Percentiles rank a stretch among this genome's conserved stretches.
These are phyloP conservation scores for Dothistroma septosporum DNA, from an alignment of 2,329 filamentous ascomycete species.

Conservation along the genomic window DNA sequence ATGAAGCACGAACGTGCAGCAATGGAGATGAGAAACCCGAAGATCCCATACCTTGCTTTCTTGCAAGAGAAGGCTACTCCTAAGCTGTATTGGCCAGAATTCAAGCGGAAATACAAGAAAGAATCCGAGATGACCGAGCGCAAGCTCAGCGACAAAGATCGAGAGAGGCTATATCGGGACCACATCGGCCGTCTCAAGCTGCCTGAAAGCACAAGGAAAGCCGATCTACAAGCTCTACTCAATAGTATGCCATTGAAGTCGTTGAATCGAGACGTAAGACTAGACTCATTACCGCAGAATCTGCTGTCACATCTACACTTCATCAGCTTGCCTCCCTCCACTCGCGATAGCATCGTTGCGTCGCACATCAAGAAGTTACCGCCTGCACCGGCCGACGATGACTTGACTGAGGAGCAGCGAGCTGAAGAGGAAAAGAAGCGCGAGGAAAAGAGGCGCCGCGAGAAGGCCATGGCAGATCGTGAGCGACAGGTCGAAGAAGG, in stretches of 20 bases:
- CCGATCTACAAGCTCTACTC: constrained; percentile 64
- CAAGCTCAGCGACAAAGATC: constrained; percentile 58
- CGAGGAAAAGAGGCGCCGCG: constrained; percentile 21
- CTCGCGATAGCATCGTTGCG: constrained; percentile 62
- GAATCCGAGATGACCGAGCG: constrained; percentile 75
- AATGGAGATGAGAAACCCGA: constrained; percentile 76
- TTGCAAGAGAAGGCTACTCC: constrained; percentile 77
- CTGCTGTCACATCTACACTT: constrained; percentile 66
- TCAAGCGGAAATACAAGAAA: constrained; percentile 83
- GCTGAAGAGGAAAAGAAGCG: constrained; percentile 31
- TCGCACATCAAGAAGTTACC: constrained; percentile 63
- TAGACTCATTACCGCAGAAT: constrained; percentile 57
- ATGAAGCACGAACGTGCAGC: constrained; percentile 68
- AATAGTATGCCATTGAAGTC: constrained; percentile 55
- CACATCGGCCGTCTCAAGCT: constrained; percentile 63
- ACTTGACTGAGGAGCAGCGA: constrained; percentile 50
- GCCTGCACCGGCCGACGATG: constrained; percentile 33
- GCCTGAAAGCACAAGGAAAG: constrained; percentile 61
- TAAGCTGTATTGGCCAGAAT: constrained; percentile 96
- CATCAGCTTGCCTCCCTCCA: constrained; percentile 59
- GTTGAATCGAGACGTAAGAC: constrained; percentile 58
- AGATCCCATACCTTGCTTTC: constrained; percentile 75
- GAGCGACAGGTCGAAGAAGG: constrained; percentile 24
- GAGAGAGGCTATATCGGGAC: constrained; percentile 75
- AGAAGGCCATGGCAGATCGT: constrained; percentile 22